Base-by-base conservation (phyloP, 2,329 filamentous ascomycete genomes). In the Fusarium zealandicum region DNA sequence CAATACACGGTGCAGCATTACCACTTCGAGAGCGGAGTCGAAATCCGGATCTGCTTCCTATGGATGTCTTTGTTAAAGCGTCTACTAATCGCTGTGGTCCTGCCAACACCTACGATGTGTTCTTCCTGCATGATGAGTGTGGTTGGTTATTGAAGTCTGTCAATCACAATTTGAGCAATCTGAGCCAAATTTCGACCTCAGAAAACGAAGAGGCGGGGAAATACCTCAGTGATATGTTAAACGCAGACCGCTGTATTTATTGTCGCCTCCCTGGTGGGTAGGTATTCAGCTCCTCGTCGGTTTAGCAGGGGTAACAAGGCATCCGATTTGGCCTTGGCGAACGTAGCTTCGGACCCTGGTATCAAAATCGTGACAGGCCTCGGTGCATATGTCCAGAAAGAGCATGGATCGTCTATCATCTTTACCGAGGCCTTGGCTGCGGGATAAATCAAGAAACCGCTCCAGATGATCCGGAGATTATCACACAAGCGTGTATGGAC, bases 11-110 rank as follows among this genome's bases (percentile, higher is more conserved):
- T 6, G 16, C 14, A 22, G 20, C 7, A 28, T 8, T 38, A 59
- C 55, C n/a, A 59, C 41, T 4, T 27, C 56, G 1, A 59, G 51
- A 5, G 55, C 55, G 3, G 56, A 59, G 36, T 59, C 56, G 10
- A 41, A 40, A 13, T 59, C 56, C 0, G 44, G 49, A 20, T 59
- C 56, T 7, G 39, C 56, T 0, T 35, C 36, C 56, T 59, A 5
- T n/a, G n/a, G n/a, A n/a, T 10, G 4, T 1, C 6, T 3, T 3
- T 0, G 6, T 57, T 14, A 57, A 17, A 1, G 10, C 18, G 6
- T 3, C 2, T 3, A 1, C 2, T 1, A 5, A 2, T 2, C 1
- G 1, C 3, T 1, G 4, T 14, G 0, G 0, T 3, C 17, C 5
- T 5, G 5, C 10, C n/a, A 30, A 9, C 4, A 13, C 5, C 14